Evolutionary conservation across 345 rosid species (phyloP).

Genomic region (Rubroshorea leprosula): DNA sequence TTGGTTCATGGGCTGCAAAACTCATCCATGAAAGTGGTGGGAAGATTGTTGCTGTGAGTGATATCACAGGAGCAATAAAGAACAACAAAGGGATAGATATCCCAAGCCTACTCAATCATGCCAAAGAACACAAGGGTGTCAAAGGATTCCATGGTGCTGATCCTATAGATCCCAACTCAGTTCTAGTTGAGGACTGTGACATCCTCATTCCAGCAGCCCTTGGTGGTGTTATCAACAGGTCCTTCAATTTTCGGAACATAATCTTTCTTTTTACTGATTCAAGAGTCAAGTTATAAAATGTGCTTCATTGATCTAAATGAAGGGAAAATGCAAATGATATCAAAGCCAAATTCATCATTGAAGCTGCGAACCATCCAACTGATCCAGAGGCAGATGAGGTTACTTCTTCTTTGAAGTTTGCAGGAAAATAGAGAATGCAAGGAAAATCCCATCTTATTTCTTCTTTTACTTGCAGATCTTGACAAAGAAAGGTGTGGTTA

Average conservation of each 20-base stretch:
- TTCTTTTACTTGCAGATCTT: slow-evolving; percentile 44
- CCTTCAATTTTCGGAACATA: too few species aligned
- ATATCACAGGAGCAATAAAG: slow-evolving; percentile 80
- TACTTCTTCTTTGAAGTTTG: slow-evolving; percentile 8
- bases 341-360: slow-evolving; percentile 80
- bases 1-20: slow-evolving; percentile 95
- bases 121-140: slow-evolving; percentile 55
- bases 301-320: slow-evolving; percentile 13
- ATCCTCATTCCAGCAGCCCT: slow-evolving; percentile 89
- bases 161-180: slow-evolving; percentile 43
- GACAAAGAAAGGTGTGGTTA: slow-evolving; percentile 77
- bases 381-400: slow-evolving; percentile 99
- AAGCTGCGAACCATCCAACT: slow-evolving; percentile 97
- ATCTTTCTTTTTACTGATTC: neutral
- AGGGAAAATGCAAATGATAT: slow-evolving; percentile 86
- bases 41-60: slow-evolving; percentile 77
- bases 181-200: slow-evolving; percentile 80
- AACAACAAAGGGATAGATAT: slow-evolving; percentile 72
- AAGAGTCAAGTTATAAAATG: neutral
- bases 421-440: neutral
- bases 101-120: slow-evolving; percentile 52
- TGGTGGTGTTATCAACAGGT: slow-evolving; percentile 91
- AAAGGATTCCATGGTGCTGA: slow-evolving; percentile 75
- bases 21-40: slow-evolving; percentile 75
- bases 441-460: neutral